Percentiles rank a stretch among this genome's conserved stretches.
Conservation (phyloP, 768 basidiomycete genomes). For the Agrocybe chaxingu region DNA sequence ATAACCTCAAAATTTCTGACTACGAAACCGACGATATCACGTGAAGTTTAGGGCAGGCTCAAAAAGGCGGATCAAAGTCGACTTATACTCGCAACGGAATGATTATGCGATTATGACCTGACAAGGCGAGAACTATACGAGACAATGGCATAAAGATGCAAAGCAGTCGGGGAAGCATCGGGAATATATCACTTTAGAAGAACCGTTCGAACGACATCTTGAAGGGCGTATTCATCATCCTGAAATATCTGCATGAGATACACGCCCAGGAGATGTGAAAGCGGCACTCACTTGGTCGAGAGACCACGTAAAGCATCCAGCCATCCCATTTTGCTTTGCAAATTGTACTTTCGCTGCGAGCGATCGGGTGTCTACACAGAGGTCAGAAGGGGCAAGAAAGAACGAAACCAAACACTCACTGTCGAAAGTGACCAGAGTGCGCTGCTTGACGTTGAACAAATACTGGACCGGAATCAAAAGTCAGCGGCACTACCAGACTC, state of each 20-base stretch:
- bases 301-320: constrained; percentile 50
- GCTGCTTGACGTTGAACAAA: constrained; percentile 37
- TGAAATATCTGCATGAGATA: constrained; percentile 10
- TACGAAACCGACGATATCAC: constrained; percentile 11
- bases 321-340: constrained; percentile 43
- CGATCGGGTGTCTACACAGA: constrained; percentile 26
- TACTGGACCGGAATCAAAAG: constrained; percentile 24
- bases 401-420: constrained; percentile 24
- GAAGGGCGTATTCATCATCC: constrained; percentile 42
- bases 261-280: background rate
- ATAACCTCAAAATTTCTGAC: constrained; percentile 16
- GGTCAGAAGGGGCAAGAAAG: constrained; percentile 27
- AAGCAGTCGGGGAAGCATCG: too few species aligned
- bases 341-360: constrained; percentile 50
- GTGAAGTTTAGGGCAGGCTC: background rate
- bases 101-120: too few species aligned
- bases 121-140: too few species aligned
- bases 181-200: too few species aligned
- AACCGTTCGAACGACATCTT: constrained; percentile 38
- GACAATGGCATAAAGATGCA: too few species aligned
- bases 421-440: constrained; percentile 63
- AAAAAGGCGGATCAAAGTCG: too few species aligned
- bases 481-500: background rate
- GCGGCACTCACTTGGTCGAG: constrained; percentile 41
- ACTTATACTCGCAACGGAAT: too few species aligned